Base-by-base conservation (phyloP, 352 stramenopile species). In the Globisporangium nagaii region DNA sequence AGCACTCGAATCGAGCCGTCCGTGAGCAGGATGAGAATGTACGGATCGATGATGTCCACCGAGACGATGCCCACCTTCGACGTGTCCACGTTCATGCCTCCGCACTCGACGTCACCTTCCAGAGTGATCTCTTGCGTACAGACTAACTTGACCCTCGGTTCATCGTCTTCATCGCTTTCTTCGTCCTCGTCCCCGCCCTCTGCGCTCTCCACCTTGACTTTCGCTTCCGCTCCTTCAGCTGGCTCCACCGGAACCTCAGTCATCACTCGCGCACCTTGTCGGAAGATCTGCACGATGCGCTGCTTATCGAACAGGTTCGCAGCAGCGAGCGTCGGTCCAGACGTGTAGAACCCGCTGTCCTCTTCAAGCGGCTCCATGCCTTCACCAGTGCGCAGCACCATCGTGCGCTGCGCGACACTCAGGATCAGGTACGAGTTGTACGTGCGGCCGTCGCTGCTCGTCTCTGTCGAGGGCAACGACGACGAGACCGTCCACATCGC, bases 401-500 rank as follows among this genome's bases (percentile, higher is more conserved):
- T 93, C 17, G 84, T 94, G 44, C 79, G 65, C 43, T 90, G 83
- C 6, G 73, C 82, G 39, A 94, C 75, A 52, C 81, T 92, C 30
- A 94, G 48, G 22, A 94, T 92, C 2, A 94, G 56, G 39, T 91
- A 94, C 20, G 82, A 79, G 39, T 89, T 88, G 60, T 86, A 90
- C 10, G 66, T 61, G 4, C 73, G 65, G 6, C 69, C 73, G 54
- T 89, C 80, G 11, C 60, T 53, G 40, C 77, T 86, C 30, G 71
- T 75, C 9, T 57, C 69, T 0, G 69, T 58, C 10, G 57, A 75
- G 15, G 75, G 68, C 8, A 88, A 41, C 0, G 70, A 89, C 9
- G 79, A 90, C 1, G 81, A 87, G 2, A 95, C 80, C 0, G 84
- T 90, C 84, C 84, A 95, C 77, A 95, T 91, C 2, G 82, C 82